Conservation (phyloP, 2,329 filamentous ascomycete species). For the Lachnellula arida region DNA sequence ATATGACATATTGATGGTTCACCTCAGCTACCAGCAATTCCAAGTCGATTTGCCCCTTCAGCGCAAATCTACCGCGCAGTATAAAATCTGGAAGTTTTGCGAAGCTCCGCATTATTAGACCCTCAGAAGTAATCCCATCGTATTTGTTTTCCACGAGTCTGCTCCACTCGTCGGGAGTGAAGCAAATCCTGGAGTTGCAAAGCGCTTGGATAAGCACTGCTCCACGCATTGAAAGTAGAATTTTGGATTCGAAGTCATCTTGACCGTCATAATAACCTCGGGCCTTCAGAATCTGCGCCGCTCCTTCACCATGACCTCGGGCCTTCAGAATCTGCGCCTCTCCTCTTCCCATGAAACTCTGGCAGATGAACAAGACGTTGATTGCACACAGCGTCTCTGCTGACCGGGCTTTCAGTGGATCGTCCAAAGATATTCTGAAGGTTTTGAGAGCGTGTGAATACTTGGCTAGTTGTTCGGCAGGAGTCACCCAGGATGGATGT, state of each 20-base stretch:
- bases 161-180: slow-evolving; percentile 33
- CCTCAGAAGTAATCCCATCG: slow-evolving; percentile 28
- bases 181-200: slow-evolving; percentile 32
- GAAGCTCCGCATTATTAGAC: slow-evolving; percentile 31
- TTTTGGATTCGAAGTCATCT: slow-evolving; percentile 33
- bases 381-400: slow-evolving; percentile 36
- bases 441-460: background rate
- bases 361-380: slow-evolving; percentile 33
- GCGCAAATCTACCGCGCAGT: slow-evolving; percentile 23
- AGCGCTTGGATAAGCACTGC: slow-evolving; percentile 36
- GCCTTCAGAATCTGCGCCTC: background rate
- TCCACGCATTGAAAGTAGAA: slow-evolving; percentile 34
- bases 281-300: slow-evolving; percentile 31
- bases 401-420: slow-evolving; percentile 29
- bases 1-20: background rate
- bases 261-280: slow-evolving; percentile 29
- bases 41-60: background rate
- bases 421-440: slow-evolving; percentile 26
- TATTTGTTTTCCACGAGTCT: slow-evolving; percentile 31
- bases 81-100: slow-evolving; percentile 31
- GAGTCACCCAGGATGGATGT: background rate
- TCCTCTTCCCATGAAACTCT: background rate
- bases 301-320: slow-evolving; percentile 18
- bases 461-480: background rate
- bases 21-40: background rate